phyloP scores from a whole-genome alignment of 225 moss, liverwort and hornwort species.

The Neckera pumila region DNA sequence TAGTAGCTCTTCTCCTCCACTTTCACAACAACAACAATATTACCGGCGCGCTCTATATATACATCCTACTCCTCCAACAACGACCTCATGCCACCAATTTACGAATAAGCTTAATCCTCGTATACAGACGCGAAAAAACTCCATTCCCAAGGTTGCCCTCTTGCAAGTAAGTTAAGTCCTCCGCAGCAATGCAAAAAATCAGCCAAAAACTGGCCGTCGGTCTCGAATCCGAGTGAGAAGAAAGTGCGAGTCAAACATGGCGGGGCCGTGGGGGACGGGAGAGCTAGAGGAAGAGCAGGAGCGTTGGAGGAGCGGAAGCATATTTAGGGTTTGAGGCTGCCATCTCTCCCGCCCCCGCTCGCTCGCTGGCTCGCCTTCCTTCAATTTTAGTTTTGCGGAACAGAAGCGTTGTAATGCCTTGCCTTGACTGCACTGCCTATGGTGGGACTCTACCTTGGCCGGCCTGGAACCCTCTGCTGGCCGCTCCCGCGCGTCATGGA shows the following conservation, averaged over 20 bases:
- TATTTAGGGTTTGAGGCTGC: conserved; percentile 18
- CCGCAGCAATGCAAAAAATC: neutral
- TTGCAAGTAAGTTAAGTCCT: neutral
- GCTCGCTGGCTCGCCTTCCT: neutral
- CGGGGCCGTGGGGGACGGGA: neutral
- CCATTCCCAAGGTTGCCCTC: neutral
- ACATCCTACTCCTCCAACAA: neutral
- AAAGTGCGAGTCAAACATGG: neutral
- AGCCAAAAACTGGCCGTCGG: neutral
- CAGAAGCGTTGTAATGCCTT: neutral
- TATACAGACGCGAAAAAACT: neutral
- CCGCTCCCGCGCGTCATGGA: conserved; percentile 1
- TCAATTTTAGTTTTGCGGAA: neutral
- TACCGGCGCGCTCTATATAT: neutral
- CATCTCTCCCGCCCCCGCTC: conserved; percentile 1
- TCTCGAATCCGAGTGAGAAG: neutral
- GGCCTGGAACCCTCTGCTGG: neutral
- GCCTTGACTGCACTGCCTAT: neutral
- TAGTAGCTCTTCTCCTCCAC: neutral
- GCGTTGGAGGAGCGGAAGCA: neutral
- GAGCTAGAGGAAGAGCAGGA: neutral
- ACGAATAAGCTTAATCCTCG: neutral
- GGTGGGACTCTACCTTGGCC: neutral
- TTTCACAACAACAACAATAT: neutral
- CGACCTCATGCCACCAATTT: neutral